These are phyloP conservation scores for Mucor irregularis DNA, from an alignment of 371 early-diverging fungal genomes.

Conservation along the genomic window DNA sequence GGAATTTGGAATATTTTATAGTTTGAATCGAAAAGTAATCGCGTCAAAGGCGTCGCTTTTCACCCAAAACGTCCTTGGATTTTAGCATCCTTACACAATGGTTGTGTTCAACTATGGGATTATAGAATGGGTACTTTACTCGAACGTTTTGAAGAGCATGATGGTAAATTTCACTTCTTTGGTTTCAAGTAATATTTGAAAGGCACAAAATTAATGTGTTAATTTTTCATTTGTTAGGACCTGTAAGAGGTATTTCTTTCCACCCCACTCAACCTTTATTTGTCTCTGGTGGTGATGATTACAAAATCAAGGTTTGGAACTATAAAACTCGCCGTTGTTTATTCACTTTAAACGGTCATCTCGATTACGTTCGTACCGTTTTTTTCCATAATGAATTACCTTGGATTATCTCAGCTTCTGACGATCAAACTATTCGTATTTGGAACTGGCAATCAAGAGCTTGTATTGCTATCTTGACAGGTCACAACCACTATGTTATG, in stretches of 20 bases:
- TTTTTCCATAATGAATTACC: constrained; percentile 99
- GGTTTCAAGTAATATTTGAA: not conserved
- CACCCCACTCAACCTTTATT: constrained; percentile 98
- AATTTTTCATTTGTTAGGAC: constrained; percentile 63
- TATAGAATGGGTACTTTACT: constrained; percentile 97
- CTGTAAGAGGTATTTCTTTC: constrained; percentile 97
- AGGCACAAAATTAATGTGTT: not conserved
- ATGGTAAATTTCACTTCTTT: constrained; percentile 64
- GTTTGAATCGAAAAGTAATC: constrained; percentile 98
- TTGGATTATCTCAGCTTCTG: constrained; percentile 97
- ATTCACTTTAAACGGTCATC: constrained; percentile 96
- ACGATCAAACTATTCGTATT: constrained; percentile 99
- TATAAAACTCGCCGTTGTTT: constrained; percentile 95
- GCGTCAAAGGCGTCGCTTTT: constrained; percentile 97
- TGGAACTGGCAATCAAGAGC: constrained; percentile 99
- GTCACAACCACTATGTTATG: constrained; percentile 99
- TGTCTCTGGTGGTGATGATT: constrained; percentile 99
- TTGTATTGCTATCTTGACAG: constrained; percentile 96
- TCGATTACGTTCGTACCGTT: constrained; percentile 98
- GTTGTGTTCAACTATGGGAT: constrained; percentile 98
- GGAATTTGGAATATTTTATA: constrained; percentile 29
- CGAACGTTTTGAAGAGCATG: constrained; percentile 97
- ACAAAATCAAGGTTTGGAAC: constrained; percentile 99
- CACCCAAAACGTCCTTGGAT: constrained; percentile 99
- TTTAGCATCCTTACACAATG: constrained; percentile 97